Base-by-base conservation (phyloP, 306 rosid species). In the Gastrolobium villosum region DNA sequence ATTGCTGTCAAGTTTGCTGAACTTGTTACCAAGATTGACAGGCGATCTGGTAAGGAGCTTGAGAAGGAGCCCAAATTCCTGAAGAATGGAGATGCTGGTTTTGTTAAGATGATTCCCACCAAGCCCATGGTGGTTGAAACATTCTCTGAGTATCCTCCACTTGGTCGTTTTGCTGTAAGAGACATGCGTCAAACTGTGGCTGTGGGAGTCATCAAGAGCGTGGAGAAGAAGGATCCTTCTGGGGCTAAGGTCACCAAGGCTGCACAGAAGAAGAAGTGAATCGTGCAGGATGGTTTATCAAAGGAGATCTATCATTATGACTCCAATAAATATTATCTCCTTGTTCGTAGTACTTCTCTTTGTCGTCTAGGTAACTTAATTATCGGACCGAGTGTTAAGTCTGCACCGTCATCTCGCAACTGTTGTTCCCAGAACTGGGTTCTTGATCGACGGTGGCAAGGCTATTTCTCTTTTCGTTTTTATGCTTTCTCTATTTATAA, bases 101-200 rank as follows among this genome's bases (percentile, higher is more conserved):
- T 87, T 4, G 94, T 94, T 3, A 91, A 94, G 96, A 91, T 94
- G 98, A 26, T 94, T 83, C 97, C 97, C 15, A 84, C 94, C 30
- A 94, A 94, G 87, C 96, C 95, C 70, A 91, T 94, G 98, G 97
- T 94, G 62, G 97, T 94, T 31, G 97, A 94, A 13, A 92, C 94
- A 10, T 94, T 94, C 87, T 82, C 98, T 0, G 89, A 80, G 74
- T 94, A 94, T 62, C 98, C 98, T 0, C 94, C 97, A 7, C 91
- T 94, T 3, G 98, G 98, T 0, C 94, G 98, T 48, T 94, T 94
- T 34, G 97, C 97, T 1, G 98, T 94, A 15, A 81, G 98, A 35
- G 96, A 94, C 88, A 94, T 94, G 97, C 91, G 98, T 3, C 98
- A 94, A 74, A 94, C 98, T 1, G 94, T 94, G 65, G 98, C 98